Conservation (phyloP, 2,329 filamentous ascomycete species). For the Neofusicoccum laricinum region DNA sequence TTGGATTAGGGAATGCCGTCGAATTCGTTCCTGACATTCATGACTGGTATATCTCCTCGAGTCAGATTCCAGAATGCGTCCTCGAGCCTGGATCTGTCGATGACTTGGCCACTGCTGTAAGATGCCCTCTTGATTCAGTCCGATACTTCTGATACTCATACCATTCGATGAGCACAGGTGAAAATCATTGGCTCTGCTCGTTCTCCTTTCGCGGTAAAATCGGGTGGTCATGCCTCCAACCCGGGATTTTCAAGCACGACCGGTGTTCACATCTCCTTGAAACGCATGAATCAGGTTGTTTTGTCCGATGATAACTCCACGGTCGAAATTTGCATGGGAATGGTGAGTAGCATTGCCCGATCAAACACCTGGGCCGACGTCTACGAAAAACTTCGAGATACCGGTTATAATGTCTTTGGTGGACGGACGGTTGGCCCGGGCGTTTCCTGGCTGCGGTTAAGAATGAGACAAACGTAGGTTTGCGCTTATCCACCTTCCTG, state of each 20-base stretch:
- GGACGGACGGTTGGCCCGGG: neutral
- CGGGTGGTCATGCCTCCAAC: slow-evolving; percentile 1
- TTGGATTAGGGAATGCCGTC: neutral
- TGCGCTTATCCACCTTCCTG: too few species aligned
- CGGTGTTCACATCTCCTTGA: slow-evolving; percentile 3
- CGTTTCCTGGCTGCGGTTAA: neutral
- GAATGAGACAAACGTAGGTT: neutral
- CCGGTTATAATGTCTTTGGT: neutral
- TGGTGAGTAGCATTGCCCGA: neutral
- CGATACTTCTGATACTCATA: neutral
- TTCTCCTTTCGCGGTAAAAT: neutral
- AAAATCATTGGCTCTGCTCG: neutral
- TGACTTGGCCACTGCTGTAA: neutral
- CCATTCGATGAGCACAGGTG: neutral
- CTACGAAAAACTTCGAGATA: neutral
- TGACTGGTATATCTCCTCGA: neutral
- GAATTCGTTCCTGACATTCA: neutral
- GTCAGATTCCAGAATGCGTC: slow-evolving; percentile 5
- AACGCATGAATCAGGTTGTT: neutral
- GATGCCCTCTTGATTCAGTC: neutral
- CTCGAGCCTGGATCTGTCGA: neutral
- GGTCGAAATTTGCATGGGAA: neutral
- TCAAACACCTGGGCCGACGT: neutral
- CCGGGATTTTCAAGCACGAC: slow-evolving; percentile 6
- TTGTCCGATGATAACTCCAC: neutral